A percentile compares a stretch with the other conserved stretches of the same genome.
These are phyloP conservation scores for Lizonia empirigonia DNA, from an alignment of 2,329 filamentous ascomycete species.

Conservation along the genomic window DNA sequence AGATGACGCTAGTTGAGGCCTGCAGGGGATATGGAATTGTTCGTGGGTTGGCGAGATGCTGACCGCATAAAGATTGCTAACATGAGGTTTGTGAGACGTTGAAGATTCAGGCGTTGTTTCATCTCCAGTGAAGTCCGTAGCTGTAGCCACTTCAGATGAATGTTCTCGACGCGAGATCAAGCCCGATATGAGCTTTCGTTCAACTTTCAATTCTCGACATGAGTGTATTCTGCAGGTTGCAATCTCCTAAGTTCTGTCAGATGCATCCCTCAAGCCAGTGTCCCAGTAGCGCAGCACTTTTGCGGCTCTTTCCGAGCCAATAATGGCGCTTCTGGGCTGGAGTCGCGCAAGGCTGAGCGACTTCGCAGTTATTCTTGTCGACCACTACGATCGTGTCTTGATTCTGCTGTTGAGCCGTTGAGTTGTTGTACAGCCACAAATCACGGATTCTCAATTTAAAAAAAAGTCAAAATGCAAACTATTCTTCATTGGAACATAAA, in stretches of 20 bases:
- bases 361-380: conserved; percentile 3
- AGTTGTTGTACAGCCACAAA: background rate
- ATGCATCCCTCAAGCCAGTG: conserved; percentile 6
- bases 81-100: background rate
- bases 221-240: background rate
- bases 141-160: background rate
- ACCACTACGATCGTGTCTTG: background rate
- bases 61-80: background rate
- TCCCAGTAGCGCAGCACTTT: background rate
- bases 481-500: conserved; percentile 16
- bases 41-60: background rate
- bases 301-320: conserved; percentile 5
- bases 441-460: too few relatives aligned
- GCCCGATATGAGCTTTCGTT: background rate
- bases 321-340: background rate
- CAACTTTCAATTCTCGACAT: background rate
- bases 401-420: background rate
- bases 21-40: background rate
- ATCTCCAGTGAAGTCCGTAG: background rate
- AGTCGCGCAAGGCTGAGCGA: conserved; percentile 7
- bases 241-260: conserved; percentile 7
- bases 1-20: background rate
- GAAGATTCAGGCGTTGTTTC: background rate
- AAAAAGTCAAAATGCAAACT: background rate
- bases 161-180: background rate